Base-by-base conservation (phyloP, 73 alveolate species). In the Breviolum minutum region DNA sequence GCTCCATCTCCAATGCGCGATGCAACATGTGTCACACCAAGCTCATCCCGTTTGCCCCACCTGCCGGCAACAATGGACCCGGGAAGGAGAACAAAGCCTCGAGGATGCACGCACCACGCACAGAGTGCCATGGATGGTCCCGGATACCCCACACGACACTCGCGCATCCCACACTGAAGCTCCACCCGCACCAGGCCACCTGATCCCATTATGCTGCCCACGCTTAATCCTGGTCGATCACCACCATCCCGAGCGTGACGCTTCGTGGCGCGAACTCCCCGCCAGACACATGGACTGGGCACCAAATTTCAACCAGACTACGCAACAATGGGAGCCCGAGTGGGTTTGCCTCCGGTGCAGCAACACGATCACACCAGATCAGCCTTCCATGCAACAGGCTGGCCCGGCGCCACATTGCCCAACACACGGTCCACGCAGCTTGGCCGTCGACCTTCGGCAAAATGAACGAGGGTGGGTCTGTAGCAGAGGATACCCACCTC, bases 261-360 rank as follows among this genome's bases (percentile, higher is more conserved):
- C 73, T 8, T 80, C 95, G 0, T 64, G 85, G 95, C 77, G 69
- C 9, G 95, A 88, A n/a, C 54, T 88, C 40, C 95, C 74, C 0
- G 95, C 32, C 71, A 17, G 95, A 40, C 85, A 68, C 85, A 88
- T 88, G 95, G 85, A 60, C 8, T 88, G 95, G 95, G 95, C 85
- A 27, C 95, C 95, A 1, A 9, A 20, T 19, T 70, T 32, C 26
- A 5, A 2, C 48, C 95, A 54, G 16, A 32, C 66, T 11, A 61
- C 32, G 71, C 71, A 60, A 0, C 29, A 22, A 17, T 27, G 95
- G 85, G 32, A 63, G 17, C 95, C 95, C n/a, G n/a, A n/a, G n/a
- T n/a, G n/a, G n/a, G n/a, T n/a, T n/a, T n/a, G n/a, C n/a, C n/a
- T n/a, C n/a, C n/a, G n/a, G n/a, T n/a, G n/a, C n/a, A n/a, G n/a